Conservation (phyloP, 1,139 yeast species). For the Debaryomycetaceae sp. region DNA sequence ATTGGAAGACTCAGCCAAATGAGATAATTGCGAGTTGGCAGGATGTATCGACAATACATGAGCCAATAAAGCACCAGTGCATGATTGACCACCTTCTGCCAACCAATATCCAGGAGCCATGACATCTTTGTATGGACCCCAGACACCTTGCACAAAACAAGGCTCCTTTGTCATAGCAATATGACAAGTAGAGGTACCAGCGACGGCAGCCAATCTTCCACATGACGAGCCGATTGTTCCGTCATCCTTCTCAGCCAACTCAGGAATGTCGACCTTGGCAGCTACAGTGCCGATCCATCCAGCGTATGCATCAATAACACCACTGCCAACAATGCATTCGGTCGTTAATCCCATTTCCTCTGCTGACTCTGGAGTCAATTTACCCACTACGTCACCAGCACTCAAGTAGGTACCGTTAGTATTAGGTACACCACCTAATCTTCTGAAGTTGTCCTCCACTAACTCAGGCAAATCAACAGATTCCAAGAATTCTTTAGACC, state of each 20-base stretch:
- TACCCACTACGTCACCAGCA: conserved; percentile 88
- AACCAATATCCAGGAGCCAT: conserved; percentile 87
- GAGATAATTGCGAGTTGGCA: conserved; percentile 68
- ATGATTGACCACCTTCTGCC: conserved; percentile 98
- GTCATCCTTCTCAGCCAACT: conserved; percentile 35
- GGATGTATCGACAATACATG: conserved; percentile 92
- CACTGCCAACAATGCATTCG: conserved; percentile 83
- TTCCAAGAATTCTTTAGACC: conserved; percentile 78
- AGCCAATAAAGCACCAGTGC: conserved; percentile 91
- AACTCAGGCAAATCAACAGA: conserved; percentile 72
- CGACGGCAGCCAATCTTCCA: conserved; percentile 94
- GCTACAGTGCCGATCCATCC: conserved; percentile 99
- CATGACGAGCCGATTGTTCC: conserved; percentile 56
- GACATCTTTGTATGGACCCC: conserved; percentile 98
- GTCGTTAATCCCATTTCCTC: conserved; percentile 77
- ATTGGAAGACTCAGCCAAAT: conserved; percentile 59
- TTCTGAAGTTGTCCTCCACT: conserved; percentile 68
- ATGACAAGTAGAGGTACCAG: conserved; percentile 98
- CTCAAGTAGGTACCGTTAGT: conserved; percentile 68
- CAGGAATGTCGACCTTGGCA: conserved; percentile 62
- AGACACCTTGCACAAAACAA: conserved; percentile 90
- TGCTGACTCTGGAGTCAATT: conserved; percentile 66
- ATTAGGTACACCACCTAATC: conserved; percentile 81
- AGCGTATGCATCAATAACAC: conserved; percentile 96
- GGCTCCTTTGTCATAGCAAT: conserved; percentile 83